phyloP scores from a whole-genome alignment of 805 yeast genomes.

The Pichia nanzhaoensis region DNA sequence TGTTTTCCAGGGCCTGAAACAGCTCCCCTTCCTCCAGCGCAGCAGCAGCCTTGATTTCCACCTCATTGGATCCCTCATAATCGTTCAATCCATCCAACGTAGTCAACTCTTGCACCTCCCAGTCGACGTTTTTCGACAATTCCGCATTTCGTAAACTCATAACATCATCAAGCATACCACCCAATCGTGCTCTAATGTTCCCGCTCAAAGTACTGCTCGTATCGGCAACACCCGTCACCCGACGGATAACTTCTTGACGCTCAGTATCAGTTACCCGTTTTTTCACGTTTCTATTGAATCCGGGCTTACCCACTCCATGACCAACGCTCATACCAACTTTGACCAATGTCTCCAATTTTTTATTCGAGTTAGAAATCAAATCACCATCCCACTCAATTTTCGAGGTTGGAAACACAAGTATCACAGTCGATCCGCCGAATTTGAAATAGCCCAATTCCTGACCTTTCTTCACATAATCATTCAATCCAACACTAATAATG shows the following conservation, averaged over 20 bases:
- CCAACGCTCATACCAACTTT: slow-evolving; percentile 92
- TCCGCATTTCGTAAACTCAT: slow-evolving; percentile 7
- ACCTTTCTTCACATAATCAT: slow-evolving; percentile 53
- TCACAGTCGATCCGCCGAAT: slow-evolving; percentile 90
- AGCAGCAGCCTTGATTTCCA: slow-evolving; percentile 2
- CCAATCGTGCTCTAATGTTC: slow-evolving; percentile 7
- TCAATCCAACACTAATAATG: slow-evolving; percentile 58
- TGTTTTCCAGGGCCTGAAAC: too few species aligned
- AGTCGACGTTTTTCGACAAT: slow-evolving; percentile 11
- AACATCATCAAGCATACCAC: slow-evolving; percentile 12
- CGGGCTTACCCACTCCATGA: slow-evolving; percentile 48
- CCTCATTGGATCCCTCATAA: neutral
- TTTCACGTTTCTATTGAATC: slow-evolving; percentile 35
- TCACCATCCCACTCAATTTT: slow-evolving; percentile 67
- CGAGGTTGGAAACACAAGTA: slow-evolving; percentile 50
- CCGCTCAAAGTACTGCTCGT: slow-evolving; percentile 4
- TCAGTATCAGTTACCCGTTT: slow-evolving; percentile 6
- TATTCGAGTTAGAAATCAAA: slow-evolving; percentile 56
- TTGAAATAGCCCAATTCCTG: slow-evolving; percentile 92
- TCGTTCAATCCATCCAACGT: slow-evolving; percentile 11
- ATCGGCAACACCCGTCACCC: slow-evolving; percentile 16
- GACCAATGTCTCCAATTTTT: slow-evolving; percentile 73
- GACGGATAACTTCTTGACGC: slow-evolving; percentile 11
- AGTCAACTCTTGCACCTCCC: slow-evolving; percentile 25
- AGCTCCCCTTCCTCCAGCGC: neutral